These are phyloP conservation scores for Ceratocystis cacaofunesta DNA, from an alignment of 2,329 filamentous ascomycete genomes.

Conservation along the genomic window DNA sequence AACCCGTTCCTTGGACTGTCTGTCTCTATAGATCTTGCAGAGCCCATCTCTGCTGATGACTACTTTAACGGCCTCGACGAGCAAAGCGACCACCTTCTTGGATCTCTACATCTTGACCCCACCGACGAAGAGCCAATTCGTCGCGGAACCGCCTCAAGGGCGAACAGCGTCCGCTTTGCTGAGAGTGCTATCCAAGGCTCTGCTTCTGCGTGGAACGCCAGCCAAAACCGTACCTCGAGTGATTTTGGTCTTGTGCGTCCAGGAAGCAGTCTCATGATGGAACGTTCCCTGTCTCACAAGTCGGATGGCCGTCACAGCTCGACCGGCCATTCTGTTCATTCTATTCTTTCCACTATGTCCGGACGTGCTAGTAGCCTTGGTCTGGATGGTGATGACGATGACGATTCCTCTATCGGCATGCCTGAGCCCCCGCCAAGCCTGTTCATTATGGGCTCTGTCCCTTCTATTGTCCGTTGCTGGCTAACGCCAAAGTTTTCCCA, in stretches of 20 bases:
- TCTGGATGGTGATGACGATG: constrained; percentile 53
- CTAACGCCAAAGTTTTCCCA: constrained; percentile 82
- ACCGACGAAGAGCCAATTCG: constrained; percentile 74
- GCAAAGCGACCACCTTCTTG: constrained; percentile 63
- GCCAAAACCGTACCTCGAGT: constrained; percentile 60
- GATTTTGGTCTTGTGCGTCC: constrained; percentile 68
- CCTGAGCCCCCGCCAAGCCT: constrained; percentile 69
- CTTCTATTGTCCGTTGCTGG: constrained; percentile 93
- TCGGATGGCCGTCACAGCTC: constrained; percentile 93
- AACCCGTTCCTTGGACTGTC: too few species aligned
- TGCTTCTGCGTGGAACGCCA: constrained; percentile 60
- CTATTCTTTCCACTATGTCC: constrained; percentile 42
- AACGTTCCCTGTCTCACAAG: constrained; percentile 84
- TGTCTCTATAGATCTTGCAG: constrained; percentile 4
- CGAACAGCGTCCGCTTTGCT: constrained; percentile 95
- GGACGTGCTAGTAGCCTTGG: constrained; percentile 80
- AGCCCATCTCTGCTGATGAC: constrained; percentile 41
- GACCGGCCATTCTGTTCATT: constrained; percentile 64
- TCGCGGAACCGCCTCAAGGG: constrained; percentile 74
- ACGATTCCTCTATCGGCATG: constrained; percentile 55
- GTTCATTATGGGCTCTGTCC: constrained; percentile 74
- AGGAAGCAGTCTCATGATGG: constrained; percentile 73
- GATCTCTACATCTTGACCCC: constrained; percentile 64
- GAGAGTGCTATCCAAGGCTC: constrained; percentile 84
- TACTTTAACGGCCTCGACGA: constrained; percentile 86